Percentiles rank a stretch among this genome's conserved stretches.
Evolutionary conservation across 2,329 filamentous ascomycete genomes (phyloP).

Genomic region (Penicillium sp.): DNA sequence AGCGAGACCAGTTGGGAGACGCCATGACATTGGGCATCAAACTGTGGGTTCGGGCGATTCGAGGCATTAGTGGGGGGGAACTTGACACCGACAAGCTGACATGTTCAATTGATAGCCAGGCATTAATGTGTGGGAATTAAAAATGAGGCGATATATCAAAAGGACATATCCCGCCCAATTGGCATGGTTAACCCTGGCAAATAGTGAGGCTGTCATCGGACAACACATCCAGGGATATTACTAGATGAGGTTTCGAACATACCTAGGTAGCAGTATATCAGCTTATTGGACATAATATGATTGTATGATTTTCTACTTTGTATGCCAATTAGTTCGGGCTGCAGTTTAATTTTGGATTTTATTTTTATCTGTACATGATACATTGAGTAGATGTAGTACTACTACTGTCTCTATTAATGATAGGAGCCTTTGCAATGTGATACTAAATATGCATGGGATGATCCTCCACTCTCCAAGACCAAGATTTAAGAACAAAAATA

Average conservation of each 20-base stretch:
- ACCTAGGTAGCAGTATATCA: background rate
- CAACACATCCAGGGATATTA: background rate
- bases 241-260: background rate
- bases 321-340: background rate
- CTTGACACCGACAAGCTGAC: constrained; percentile 18
- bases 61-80: constrained; percentile 5
- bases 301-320: constrained; percentile 2
- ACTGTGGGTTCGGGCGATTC: constrained; percentile 17
- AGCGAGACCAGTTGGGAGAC: constrained; percentile 21
- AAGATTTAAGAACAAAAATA: background rate
- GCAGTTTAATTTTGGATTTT: background rate
- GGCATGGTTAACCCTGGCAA: background rate
- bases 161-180: constrained; percentile 2
- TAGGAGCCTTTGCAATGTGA: background rate
- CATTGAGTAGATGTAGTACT: background rate
- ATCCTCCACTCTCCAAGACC: background rate
- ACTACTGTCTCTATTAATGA: background rate
- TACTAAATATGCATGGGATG: background rate
- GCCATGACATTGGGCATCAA: constrained; percentile 29
- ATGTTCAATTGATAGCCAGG: constrained; percentile 19
- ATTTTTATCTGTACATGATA: background rate
- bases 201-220: constrained; percentile 12
- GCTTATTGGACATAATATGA: constrained; percentile 1
- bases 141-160: background rate
- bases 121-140: constrained; percentile 2